Conservation (phyloP, 2,329 filamentous ascomycete species). For the Bipolaris oryzae region DNA sequence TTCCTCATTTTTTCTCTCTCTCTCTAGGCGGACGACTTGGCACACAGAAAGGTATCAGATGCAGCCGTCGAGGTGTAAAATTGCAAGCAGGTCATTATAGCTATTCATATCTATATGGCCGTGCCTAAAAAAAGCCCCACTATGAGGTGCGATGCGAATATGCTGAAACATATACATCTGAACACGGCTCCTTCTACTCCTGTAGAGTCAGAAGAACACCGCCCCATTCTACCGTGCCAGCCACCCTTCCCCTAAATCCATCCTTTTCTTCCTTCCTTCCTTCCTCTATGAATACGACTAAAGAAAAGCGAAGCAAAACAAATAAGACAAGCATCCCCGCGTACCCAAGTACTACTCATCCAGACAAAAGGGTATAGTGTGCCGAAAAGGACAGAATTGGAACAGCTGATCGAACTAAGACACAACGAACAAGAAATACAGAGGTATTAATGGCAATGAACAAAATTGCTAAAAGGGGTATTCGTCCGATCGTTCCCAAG, state of each 20-base stretch:
- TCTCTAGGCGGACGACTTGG: background rate
- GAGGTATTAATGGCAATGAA: background rate
- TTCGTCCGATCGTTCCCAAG: slow-evolving; percentile 2
- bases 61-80: background rate
- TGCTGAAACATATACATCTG: background rate
- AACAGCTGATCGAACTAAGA: background rate
- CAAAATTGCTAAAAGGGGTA: slow-evolving; percentile 1
- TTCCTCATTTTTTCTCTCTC: background rate
- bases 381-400: background rate
- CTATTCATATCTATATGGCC: slow-evolving; percentile 3
- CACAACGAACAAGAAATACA: background rate
- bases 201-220: background rate
- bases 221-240: background rate
- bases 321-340: background rate
- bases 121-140: background rate
- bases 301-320: background rate
- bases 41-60: background rate
- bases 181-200: background rate
- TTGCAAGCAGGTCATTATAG: background rate
- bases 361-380: slow-evolving; percentile 1
- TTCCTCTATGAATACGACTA: background rate
- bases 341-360: background rate
- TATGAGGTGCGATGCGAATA: background rate
- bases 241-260: background rate
- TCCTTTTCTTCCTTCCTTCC: background rate